Base-by-base conservation (phyloP, 2,329 filamentous ascomycete species). In the Cephalotrichum gorgonifer region DNA sequence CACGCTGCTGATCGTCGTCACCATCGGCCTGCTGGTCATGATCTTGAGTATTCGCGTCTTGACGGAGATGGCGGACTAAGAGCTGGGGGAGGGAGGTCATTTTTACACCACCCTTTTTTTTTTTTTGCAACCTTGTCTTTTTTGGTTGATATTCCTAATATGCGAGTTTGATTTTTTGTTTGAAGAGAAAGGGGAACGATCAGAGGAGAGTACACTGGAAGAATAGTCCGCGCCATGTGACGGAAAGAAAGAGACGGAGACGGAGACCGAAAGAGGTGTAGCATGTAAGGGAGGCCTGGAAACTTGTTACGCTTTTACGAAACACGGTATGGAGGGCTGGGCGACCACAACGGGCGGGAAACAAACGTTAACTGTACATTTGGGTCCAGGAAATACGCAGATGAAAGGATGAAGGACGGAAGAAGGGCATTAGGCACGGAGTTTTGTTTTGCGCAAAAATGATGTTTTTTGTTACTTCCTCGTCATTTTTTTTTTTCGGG, bases 21-120 rank as follows among this genome's bases (percentile, higher is more conserved):
- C 91, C 44, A 93, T 97, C 60, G 93, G 91, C 50, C 68, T 97
- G 66, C 72, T 98, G 54, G 86, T 96, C 60, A 97, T 97, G 89
- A 95, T 96, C 60, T 71, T 97, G 64, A 96, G 89, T 69, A 93
- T 96, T 62, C 79, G 83, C 57, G 76, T 95, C 50, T 70, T 96
- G 55, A 76, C 81, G 57, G 76, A 85, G 58, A 68, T 80, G 61
- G 70, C 69, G 49, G 45, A 50, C 50, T 39, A 48, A 35, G 38
- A 17, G 7, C 6, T 17, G 5, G 7, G 35, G 17, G 4, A 5
- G 17, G n/a, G 6, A n/a, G n/a, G n/a, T n/a, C n/a, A n/a, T n/a
- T n/a, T n/a, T n/a, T n/a, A n/a, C n/a, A n/a, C n/a, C n/a, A n/a
- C n/a, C n/a, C 8, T 17, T 39, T 9, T 6, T 20, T 39, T 4